Base-by-base conservation (phyloP, 2,329 filamentous ascomycete genomes). In the Fusarium sp. region DNA sequence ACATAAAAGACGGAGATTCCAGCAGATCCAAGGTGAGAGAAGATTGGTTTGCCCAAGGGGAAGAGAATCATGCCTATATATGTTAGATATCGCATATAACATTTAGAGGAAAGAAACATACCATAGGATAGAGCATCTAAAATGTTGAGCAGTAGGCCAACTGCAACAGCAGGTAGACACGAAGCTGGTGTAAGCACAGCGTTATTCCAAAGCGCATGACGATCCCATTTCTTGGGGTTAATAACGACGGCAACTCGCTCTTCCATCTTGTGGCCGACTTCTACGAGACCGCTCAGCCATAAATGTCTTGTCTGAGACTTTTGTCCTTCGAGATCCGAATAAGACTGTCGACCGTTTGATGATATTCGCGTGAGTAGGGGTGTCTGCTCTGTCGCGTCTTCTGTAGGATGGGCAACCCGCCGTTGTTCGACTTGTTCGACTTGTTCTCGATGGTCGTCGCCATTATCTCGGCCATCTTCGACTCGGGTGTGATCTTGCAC, bases 1-100 rank as follows among this genome's bases (percentile, higher is more conserved):
- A 99, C 91, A 74, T 98, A 99, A 78, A 98, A 99, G 77, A 99
- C 97, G 1, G 95, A 97, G 52, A 99, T 97, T 21, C 95, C 95
- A 53, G 97, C 94, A 1, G 94, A 89, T 2, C 94, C 95, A 7
- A 98, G 85, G 61, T 89, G 84, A 25, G 89, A 86, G 73, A 99
- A 99, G 17, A 97, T 84, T 8, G 91, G 87, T 61, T 91, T 90
- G 7, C 94, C 93, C 1, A 99, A 82, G 0, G 95, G 95, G 66
- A 99, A 99, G 11, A 99, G 78, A 70, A 97, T 97, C 90, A 96
- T 95, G 68, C 91, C 87, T 88, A 37, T 43, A 25, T 58, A 21
- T 50, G 59, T 66, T 57, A 70, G 56, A 35, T 27, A 36, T 10
- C 23, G n/a, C 42, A 14, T 57, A 51, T 29, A 10, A 27, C 8